Evolutionary conservation across 73 alveolate genomes (phyloP), one percentile per base, ranked within the genome.

Genomic region (Paramecium tetraurelia): DNA sequence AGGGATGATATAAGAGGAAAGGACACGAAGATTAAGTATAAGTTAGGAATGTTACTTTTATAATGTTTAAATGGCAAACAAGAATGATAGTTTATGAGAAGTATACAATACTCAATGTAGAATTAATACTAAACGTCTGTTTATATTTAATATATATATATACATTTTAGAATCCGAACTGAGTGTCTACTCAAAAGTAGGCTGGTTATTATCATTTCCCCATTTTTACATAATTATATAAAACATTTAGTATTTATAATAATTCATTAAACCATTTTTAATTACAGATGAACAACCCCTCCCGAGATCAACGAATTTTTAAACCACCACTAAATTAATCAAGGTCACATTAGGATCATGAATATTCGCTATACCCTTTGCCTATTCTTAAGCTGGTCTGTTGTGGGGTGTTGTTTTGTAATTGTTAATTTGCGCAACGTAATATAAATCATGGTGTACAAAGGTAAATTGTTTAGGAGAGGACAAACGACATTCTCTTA

Each of bases 391-490:
- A n/a, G 9, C 75, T 31, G 90, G 77, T 0, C 18, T 80, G 57
- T 80, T 80, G 1, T 40, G 41, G 12, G 90, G 90, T 38, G 57
- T 80, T 6, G 1, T 48, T 2, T 35, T 80, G 29, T 24, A 80
- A 44, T 22, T 80, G 12, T 41, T 80, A 24, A 46, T 80, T n/a
- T 80, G 4, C 6, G 44, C 33, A 1, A 20, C 36, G 31, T 41
- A 40, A 35, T 80, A 21, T 46, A 80, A 80, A 80, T 80, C 90
- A 44, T 80, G 90, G 90, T 44, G 90, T 44, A 80, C 70, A n/a
- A 20, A 44, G 38, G 72, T 80, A n/a, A 38, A 72, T 35, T 72
- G 86, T 72, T 16, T 72, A 16, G 86, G 86, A 72, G 86, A 72
- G 18, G 86, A 38, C 7, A 41, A 44, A 80, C 22, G 50, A 31